phyloP scores from a whole-genome alignment of 2,329 filamentous ascomycete species.

The Ambrosiella xylebori region DNA sequence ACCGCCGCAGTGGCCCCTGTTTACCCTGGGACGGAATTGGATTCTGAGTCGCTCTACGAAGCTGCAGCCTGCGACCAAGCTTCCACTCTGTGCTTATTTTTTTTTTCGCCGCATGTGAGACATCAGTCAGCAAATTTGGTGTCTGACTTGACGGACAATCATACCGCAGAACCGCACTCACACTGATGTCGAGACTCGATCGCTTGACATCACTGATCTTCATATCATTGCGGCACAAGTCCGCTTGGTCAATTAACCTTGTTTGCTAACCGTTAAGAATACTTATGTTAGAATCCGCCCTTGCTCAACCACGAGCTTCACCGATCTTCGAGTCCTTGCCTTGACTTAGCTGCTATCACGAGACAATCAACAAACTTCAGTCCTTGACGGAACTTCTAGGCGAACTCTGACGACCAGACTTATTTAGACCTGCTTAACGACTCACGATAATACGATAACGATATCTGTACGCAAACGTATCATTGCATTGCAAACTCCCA shows the following conservation, averaged over 20 bases:
- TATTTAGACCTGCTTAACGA: background rate
- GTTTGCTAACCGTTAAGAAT: background rate
- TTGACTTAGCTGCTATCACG: background rate
- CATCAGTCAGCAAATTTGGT: background rate
- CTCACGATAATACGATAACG: background rate
- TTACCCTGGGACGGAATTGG: background rate
- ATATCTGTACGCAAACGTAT: too few relatives aligned
- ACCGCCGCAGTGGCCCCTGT: background rate
- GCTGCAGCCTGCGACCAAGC: background rate
- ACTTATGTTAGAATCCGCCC: background rate
- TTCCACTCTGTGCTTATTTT: background rate
- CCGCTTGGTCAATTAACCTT: background rate
- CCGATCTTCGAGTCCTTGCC: background rate
- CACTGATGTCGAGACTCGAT: background rate
- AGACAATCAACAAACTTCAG: background rate
- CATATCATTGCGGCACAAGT: background rate
- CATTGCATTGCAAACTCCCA: too few relatives aligned
- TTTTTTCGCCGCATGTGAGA: background rate
- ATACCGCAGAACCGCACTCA: background rate
- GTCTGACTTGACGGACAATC: background rate
- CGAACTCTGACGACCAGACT: too few relatives aligned
- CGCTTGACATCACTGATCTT: background rate
- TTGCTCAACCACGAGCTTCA: background rate
- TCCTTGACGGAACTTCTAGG: background rate
- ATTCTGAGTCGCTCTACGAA: background rate